Evolutionary conservation across 768 basidiomycete species (phyloP), one percentile per base, ranked within the genome.

Genomic region (Kwoniella sp.): DNA sequence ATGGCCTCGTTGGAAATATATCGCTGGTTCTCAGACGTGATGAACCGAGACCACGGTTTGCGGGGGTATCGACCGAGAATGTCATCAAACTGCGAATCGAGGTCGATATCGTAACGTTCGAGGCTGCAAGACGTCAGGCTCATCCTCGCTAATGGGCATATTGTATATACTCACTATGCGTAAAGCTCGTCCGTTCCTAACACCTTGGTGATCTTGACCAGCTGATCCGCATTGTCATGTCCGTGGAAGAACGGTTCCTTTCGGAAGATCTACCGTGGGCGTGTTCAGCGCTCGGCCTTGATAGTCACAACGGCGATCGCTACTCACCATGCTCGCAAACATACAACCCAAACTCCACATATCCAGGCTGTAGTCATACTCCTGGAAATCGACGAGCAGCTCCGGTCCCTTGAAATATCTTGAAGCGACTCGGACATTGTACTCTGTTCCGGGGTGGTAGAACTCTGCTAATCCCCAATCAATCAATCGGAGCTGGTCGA

Each of bases 241-340:
- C 93, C 93, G 68, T 98, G 93, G 82, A 98, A 98, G 79, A 96
- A 95, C 11, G 93, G 93, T 73, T 96, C 93, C 75, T 96, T 96
- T 63, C 93, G 84, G 82, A 98, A 96, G 67, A 98, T 96, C 92
- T 96, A 60, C 19, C 14, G n/a, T 46, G 11, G 17, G 38, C 11
- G 38, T 39, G 9, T 10, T 42, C 40, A 42, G 40, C 40, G 20
- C 25, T 15, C 14, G n/a, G n/a, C n/a, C n/a, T n/a, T n/a, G n/a
- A n/a, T n/a, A n/a, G n/a, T n/a, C n/a, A n/a, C n/a, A n/a, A n/a
- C n/a, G n/a, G n/a, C n/a, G n/a, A n/a, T n/a, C n/a, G n/a, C 4
- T 34, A 64, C 80, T 62, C 70, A 93, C 92, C 93, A 98, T 96
- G 15, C 88, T 90, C 8, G 93, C 93, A 75, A 93, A 95, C 90